Percentiles rank a stretch among this genome's conserved stretches.
Conservation (phyloP, 768 basidiomycete species). For the Tricholoma sp. region DNA sequence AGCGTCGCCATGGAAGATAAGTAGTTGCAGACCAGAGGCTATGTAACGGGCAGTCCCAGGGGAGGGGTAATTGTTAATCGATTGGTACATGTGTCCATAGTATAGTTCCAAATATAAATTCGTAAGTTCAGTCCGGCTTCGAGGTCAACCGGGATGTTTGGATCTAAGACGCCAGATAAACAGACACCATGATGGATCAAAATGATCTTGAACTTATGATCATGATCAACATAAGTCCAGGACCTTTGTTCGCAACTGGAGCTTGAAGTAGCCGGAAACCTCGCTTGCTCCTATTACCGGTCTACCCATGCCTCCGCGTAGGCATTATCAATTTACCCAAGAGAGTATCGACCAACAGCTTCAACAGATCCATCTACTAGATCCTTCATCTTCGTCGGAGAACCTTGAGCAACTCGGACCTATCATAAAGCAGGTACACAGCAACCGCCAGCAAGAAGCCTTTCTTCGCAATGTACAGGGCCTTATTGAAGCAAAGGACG, state of each 20-base stretch:
- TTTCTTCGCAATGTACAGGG: conserved; percentile 81
- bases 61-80: no score
- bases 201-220: no score
- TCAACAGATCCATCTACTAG: conserved; percentile 86
- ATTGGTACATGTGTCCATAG: no score
- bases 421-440: conserved; percentile 90
- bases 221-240: no score
- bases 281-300: conserved; percentile 18
- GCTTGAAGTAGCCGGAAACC: background rate
- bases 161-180: conserved; percentile 33
- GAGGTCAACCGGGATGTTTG: conserved; percentile 23
- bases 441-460: conserved; percentile 80
- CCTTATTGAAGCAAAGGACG: conserved; percentile 93
- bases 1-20: no score
- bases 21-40: no score
- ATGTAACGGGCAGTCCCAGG: no score
- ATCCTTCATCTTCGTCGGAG: conserved; percentile 84
- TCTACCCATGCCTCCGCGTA: conserved; percentile 66
- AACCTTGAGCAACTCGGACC: conserved; percentile 95
- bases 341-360: conserved; percentile 86
- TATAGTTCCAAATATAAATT: no score
- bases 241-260: background rate
- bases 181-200: conserved; percentile 18
- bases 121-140: background rate
- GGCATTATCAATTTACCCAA: conserved; percentile 71